Conservation (phyloP, 108 stramenopile genomes). For the Cyclostephanos tholiformis region DNA sequence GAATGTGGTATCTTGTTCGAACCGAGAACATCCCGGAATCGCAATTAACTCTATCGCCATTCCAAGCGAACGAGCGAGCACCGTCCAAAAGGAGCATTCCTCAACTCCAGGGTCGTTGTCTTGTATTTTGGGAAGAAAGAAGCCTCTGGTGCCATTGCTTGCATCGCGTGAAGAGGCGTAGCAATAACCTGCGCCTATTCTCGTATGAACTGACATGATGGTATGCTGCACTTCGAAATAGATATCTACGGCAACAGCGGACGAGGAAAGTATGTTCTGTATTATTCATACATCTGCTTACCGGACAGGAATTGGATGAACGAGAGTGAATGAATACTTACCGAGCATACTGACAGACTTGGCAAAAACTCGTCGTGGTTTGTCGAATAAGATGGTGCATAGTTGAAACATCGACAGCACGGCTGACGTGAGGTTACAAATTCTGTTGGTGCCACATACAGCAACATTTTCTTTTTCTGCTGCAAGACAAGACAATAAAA, state of each 20-base stretch:
- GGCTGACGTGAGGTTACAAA: slow-evolving; percentile 29
- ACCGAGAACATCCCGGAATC: slow-evolving; percentile 44
- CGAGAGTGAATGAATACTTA: slow-evolving; percentile 14
- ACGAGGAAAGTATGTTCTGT: neutral
- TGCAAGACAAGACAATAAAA: neutral
- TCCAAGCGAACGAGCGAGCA: slow-evolving; percentile 49
- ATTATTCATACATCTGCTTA: neutral
- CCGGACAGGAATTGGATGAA: neutral
- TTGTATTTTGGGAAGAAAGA: slow-evolving; percentile 30
- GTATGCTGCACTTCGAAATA: slow-evolving; percentile 35
- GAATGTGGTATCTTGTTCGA: slow-evolving; percentile 24
- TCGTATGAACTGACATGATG: slow-evolving; percentile 53
- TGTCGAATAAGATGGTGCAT: slow-evolving; percentile 36
- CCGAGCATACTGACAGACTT: slow-evolving; percentile 23
- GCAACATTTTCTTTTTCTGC: neutral
- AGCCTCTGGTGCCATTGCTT: slow-evolving; percentile 26
- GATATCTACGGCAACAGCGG: slow-evolving; percentile 15
- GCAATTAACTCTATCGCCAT: slow-evolving; percentile 52
- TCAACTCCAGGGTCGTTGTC: slow-evolving; percentile 17
- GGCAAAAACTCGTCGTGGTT: slow-evolving; percentile 36
- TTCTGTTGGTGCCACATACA: neutral
- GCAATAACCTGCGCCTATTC: slow-evolving; percentile 48
- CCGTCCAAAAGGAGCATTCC: slow-evolving; percentile 59
- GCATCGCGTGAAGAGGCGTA: slow-evolving; percentile 5
- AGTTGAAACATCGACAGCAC: slow-evolving; percentile 29